A percentile compares a stretch with the other conserved stretches of the same genome.
Conservation (phyloP, 768 basidiomycete genomes). For the Tulasnella sp. region DNA sequence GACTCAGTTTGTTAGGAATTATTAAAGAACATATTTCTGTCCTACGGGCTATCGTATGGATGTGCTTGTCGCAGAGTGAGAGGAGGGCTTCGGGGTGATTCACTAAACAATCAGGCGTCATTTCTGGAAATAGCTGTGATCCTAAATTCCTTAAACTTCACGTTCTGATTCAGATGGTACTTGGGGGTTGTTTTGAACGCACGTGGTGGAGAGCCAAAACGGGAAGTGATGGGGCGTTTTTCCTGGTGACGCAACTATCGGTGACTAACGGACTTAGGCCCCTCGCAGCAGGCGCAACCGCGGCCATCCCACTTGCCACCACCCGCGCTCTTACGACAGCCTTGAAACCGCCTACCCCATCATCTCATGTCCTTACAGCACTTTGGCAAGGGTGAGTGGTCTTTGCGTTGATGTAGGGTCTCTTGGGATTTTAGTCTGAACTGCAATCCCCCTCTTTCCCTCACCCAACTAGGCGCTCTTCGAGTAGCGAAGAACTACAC, state of each 20-base stretch:
- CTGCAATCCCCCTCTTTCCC: neutral
- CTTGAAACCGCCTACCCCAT: neutral
- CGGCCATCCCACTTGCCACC: neutral
- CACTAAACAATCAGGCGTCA: too few relatives aligned
- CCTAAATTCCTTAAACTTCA: too few relatives aligned
- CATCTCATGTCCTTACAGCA: constrained; percentile 47
- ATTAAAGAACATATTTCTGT: too few relatives aligned
- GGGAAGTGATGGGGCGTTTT: too few relatives aligned
- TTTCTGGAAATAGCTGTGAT: too few relatives aligned
- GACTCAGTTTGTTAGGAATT: too few relatives aligned
- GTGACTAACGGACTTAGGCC: neutral
- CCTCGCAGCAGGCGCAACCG: neutral
- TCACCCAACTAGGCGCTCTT: constrained; percentile 36
- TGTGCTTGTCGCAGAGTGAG: too few relatives aligned
- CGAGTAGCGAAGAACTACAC: constrained; percentile 93
- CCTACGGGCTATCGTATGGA: too few relatives aligned
- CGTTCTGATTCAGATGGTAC: too few relatives aligned
- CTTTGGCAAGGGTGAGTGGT: constrained; percentile 50
- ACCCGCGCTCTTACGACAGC: neutral
- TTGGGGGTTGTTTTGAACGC: too few relatives aligned
- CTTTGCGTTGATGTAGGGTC: neutral
- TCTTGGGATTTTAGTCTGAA: neutral
- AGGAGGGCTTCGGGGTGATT: too few relatives aligned
- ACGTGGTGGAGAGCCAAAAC: too few relatives aligned
- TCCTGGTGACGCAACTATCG: neutral